These are phyloP conservation scores for Apiotrichum veenhuisii DNA, from an alignment of 1,284 basidiomycete genomes.

Conservation along the genomic window DNA sequence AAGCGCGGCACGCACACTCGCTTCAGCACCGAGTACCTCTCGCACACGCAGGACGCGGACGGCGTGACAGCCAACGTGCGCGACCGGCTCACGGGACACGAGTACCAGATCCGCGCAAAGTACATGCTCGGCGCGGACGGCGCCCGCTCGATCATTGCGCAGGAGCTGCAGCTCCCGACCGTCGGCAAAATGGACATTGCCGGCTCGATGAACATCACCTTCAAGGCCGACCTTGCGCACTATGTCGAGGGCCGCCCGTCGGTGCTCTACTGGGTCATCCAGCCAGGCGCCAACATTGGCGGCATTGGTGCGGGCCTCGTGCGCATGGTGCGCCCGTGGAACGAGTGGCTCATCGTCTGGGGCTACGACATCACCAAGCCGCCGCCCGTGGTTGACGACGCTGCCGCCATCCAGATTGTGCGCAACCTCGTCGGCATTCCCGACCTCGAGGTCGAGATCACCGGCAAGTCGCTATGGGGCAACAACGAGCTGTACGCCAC, in stretches of 20 bases:
- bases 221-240: conserved; percentile 16
- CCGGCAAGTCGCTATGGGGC: conserved; percentile 19
- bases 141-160: conserved; percentile 12
- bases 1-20: conserved; percentile 18
- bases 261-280: conserved; percentile 21
- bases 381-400: conserved; percentile 15
- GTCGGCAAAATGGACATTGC: conserved; percentile 19
- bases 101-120: conserved; percentile 15
- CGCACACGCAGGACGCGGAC: conserved; percentile 14
- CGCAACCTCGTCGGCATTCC: conserved; percentile 15
- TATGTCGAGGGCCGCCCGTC: conserved; percentile 11
- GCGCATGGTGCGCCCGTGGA: conserved; percentile 20
- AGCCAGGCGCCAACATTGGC: conserved; percentile 17
- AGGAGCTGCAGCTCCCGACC: conserved; percentile 13
- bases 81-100: conserved; percentile 14
- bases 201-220: conserved; percentile 19
- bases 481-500: conserved; percentile 19
- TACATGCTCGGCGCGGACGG: conserved; percentile 19
- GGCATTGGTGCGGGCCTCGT: conserved; percentile 17
- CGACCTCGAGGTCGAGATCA: conserved; percentile 19
- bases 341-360: conserved; percentile 19
- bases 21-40: conserved; percentile 17
- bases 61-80: conserved; percentile 13
- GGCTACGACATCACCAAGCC: conserved; percentile 16
- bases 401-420: conserved; percentile 5